These are phyloP conservation scores for Chaetomiaceae sp. DNA, from an alignment of 2,329 filamentous ascomycete species.

Conservation along the genomic window DNA sequence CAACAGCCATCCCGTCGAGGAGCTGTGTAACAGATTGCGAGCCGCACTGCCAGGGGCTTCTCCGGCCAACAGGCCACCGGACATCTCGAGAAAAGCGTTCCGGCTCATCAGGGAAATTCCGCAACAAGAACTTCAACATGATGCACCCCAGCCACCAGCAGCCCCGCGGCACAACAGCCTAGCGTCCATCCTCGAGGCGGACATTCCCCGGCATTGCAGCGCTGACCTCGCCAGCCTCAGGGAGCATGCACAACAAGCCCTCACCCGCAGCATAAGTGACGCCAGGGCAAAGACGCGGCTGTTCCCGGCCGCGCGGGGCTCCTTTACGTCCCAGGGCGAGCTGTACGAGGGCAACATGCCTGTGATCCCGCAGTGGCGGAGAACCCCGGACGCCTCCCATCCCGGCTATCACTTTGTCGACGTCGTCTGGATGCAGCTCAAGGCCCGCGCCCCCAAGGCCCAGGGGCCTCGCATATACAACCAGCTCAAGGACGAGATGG, in stretches of 20 bases:
- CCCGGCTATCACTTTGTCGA: constrained; percentile 6
- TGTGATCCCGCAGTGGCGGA: not conserved
- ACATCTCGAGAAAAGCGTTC: not conserved
- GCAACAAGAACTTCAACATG: not conserved
- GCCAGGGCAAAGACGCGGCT: not conserved
- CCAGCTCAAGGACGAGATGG: constrained; percentile 4
- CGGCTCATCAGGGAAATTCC: not conserved
- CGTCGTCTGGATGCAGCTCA: constrained; percentile 14
- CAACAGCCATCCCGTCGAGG: constrained; percentile 1
- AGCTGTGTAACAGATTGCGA: constrained; percentile 4
- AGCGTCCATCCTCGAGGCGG: not conserved
- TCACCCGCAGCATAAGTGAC: constrained; percentile 1
- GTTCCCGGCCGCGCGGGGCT: constrained; percentile 3
- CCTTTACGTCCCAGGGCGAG: constrained; percentile 1
- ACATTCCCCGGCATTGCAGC: constrained; percentile 5
- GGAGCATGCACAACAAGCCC: not conserved
- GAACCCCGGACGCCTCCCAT: not conserved
- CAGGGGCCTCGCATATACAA: not conserved
- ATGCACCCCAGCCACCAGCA: not conserved
- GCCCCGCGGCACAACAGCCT: not conserved
- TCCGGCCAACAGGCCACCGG: not conserved
- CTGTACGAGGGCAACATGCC: constrained; percentile 4
- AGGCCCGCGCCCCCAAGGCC: not conserved
- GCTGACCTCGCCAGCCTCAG: not conserved
- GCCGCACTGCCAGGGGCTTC: not conserved